Base-by-base conservation (phyloP, 176 grass and related monocot genomes). In the Triticum turgidum region DNA sequence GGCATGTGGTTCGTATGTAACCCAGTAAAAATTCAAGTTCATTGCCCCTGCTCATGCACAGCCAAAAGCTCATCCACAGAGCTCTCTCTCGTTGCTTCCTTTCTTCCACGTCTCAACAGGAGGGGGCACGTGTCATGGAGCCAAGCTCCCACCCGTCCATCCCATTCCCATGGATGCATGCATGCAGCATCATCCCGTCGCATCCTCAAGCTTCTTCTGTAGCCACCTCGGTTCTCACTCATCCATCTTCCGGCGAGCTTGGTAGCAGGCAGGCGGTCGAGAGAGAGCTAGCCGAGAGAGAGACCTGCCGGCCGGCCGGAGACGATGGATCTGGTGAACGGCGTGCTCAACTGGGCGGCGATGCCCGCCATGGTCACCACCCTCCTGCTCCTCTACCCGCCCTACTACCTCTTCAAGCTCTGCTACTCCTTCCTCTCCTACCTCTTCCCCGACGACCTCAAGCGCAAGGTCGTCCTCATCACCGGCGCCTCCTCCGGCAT, bases 401-500 rank as follows among this genome's bases (percentile, higher is more conserved):
- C 91, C 5, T 91, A 90, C 72, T 93, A 90, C 82, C 88, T 93
- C 85, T 93, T 86, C 89, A 93, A 70, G 51, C 79, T 84, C 17
- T 89, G 78, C 80, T 78, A 82, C 76, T 93, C 87, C 25, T 80
- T 91, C 83, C 79, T 93, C 37, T 96, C 91, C 7, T 93, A 82
- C 71, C 54, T 91, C 74, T 91, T 93, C 85, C 85, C 91, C 0
- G 94, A 94, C 70, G 87, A 97, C 84, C 59, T 97, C 84, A 13
- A 78, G 13, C 59, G 88, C 63, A 97, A 97, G 90, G 95, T 92
- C 66, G 92, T 97, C 27, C 90, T 97, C 80, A 89, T 97, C 86
- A 97, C 95, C 35, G 95, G 95, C 54, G 88, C 95, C 1, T 97
- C 95, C 20, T 97, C 95, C 66, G 90, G 95, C 88, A 90, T 97